Evolutionary conservation across 2,329 filamentous ascomycete species (phyloP).

Genomic region (Ceratocystis alfenasii): DNA sequence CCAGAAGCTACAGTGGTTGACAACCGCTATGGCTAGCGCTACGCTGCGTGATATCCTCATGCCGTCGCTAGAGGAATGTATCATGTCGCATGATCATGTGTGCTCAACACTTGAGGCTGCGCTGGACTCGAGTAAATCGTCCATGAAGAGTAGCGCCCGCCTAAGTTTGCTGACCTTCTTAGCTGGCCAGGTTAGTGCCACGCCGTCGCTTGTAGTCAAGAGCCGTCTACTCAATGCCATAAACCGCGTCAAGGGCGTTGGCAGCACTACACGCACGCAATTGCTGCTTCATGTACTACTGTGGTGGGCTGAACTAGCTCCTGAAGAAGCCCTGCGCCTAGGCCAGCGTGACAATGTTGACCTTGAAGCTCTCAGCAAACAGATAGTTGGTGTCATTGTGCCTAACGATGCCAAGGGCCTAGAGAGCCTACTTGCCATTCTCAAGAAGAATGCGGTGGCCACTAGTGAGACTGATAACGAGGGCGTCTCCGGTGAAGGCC

Average conservation of each 20-base stretch:
- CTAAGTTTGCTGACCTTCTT: conserved; percentile 59
- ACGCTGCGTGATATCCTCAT: conserved; percentile 56
- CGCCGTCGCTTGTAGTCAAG: conserved; percentile 59
- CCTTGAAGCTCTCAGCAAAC: conserved; percentile 33
- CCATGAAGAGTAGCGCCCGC: conserved; percentile 49
- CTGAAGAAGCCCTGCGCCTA: conserved; percentile 38
- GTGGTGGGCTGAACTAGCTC: conserved; percentile 50
- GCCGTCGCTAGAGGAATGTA: conserved; percentile 70
- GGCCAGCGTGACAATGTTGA: conserved; percentile 34
- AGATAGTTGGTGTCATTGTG: conserved; percentile 41
- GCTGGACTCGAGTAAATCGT: conserved; percentile 35
- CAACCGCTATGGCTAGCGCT: conserved; percentile 44
- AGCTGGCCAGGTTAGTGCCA: conserved; percentile 56
- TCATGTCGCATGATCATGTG: conserved; percentile 65
- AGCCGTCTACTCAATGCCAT: conserved; percentile 58
- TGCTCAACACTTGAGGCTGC: conserved; percentile 43
- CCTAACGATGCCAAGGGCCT: conserved; percentile 43
- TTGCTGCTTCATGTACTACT: conserved; percentile 63
- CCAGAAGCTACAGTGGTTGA: conserved; percentile 45
- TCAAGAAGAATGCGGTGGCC: conserved; percentile 28
- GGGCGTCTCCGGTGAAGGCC: conserved; percentile 29
- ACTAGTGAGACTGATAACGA: conserved; percentile 27
- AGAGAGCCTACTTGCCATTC: conserved; percentile 39
- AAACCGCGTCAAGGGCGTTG: conserved; percentile 60
- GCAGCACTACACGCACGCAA: conserved; percentile 56